Base-by-base conservation (phyloP, 768 basidiomycete species). In the Phylloporus rhodoxanthus region DNA sequence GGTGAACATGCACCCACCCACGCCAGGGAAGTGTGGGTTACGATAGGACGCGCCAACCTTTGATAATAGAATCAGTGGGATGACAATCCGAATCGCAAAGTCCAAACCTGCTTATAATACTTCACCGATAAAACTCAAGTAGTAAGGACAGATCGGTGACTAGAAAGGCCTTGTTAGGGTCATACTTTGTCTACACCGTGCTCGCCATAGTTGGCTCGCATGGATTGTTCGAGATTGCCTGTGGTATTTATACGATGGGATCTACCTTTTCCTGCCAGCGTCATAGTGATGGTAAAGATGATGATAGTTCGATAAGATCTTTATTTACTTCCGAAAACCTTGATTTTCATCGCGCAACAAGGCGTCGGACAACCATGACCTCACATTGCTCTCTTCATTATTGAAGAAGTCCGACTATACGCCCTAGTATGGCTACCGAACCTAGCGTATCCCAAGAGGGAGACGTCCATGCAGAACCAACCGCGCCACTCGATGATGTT, bases 1-100 rank as follows among this genome's bases (percentile, higher is more conserved):
- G 23, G 72, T 59, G 53, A 75, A 75, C 19, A 81, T 65, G 60
- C 76, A 77, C 25, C 74, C 75, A 50, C 78, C 74, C 46, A 86
- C 73, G 6, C 82, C 84, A 2, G 80, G 82, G 54, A 79, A 85
- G 66, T 86, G 85, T 0, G 85, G 84, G 58, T 87, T 87, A 11
- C 84, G 77, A 65, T 88, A 86, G 9, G 77, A 80, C 17, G 79
- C 65, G n/a, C 79, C 78, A 1, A 85, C 82, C 69, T 79, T 45
- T 13, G 1, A 17, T 30, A 7, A 20, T 2, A 8, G 30, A 21
- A 39, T 53, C 33, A 52, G 36, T 5, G 21, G 2, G 32, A 19
- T 0, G 21, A 19, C n/a, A n/a, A 4, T 21, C 13, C n/a, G 26
- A 20, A 14, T 15, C 5, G 0, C 19, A 8, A 19, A 17, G 43